Conservation (phyloP, 2,329 filamentous ascomycete species). For the Colletotrichum musae region DNA sequence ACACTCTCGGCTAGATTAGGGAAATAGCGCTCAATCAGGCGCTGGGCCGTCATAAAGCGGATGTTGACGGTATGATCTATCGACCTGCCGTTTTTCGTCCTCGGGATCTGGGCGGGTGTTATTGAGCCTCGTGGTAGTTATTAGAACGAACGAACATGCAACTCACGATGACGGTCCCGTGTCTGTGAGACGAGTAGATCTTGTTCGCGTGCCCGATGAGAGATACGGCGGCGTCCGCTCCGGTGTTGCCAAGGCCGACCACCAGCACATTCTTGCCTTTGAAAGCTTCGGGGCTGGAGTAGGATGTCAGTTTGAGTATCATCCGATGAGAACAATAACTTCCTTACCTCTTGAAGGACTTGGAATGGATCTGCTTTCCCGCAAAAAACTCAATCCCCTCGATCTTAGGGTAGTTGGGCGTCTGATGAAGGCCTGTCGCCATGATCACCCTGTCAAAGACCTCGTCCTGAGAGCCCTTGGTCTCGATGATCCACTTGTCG, state of each 20-base stretch:
- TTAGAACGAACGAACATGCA: background rate
- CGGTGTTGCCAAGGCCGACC: conserved; percentile 58
- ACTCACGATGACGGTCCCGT: conserved; percentile 54
- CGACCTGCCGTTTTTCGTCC: conserved; percentile 49
- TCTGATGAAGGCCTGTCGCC: conserved; percentile 51
- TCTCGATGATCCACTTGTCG: conserved; percentile 48
- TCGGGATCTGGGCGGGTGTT: conserved; percentile 10
- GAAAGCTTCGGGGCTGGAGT: conserved; percentile 49
- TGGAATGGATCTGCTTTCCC: conserved; percentile 56
- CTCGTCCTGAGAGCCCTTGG: conserved; percentile 44
- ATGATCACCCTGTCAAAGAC: conserved; percentile 56
- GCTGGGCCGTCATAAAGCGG: background rate
- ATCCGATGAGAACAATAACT: background rate
- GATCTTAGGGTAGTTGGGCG: conserved; percentile 53
- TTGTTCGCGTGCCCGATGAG: conserved; percentile 54
- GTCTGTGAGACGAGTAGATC: conserved; percentile 58
- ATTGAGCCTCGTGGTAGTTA: background rate
- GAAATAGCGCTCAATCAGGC: conserved; percentile 31
- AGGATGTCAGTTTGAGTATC: background rate
- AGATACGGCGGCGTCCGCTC: conserved; percentile 52
- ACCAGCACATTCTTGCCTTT: conserved; percentile 58
- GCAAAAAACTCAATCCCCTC: conserved; percentile 53
- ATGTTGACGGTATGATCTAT: conserved; percentile 47
- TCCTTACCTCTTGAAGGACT: conserved; percentile 32
- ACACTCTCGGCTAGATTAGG: conserved; percentile 46